A percentile compares a stretch with the other conserved stretches of the same genome.
Evolutionary conservation across 225 moss, liverwort and hornwort genomes (phyloP).

Genomic region (Rhytidiadelphus loreus): DNA sequence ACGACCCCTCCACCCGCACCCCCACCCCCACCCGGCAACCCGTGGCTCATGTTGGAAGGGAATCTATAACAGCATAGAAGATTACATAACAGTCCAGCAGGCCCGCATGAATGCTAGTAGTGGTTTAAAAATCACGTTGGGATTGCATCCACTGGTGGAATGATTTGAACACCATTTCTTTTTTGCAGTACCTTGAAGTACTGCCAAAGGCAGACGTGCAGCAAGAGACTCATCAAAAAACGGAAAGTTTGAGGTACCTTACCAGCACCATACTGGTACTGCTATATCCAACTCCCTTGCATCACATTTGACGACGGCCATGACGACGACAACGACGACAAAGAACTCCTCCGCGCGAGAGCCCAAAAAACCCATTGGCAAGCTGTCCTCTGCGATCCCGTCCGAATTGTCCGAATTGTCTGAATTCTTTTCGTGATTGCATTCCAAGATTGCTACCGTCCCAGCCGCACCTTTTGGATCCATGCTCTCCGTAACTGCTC

Average conservation of each 20-base stretch:
- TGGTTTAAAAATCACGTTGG: background rate
- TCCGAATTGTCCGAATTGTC: background rate
- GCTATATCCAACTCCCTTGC: background rate
- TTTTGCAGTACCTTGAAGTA: background rate
- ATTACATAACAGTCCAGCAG: background rate
- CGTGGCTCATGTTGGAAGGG: background rate
- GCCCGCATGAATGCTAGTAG: background rate
- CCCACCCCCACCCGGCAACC: too few species aligned
- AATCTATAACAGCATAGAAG: conserved; percentile 3
- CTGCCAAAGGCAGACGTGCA: background rate
- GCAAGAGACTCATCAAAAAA: background rate
- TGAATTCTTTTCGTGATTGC: background rate
- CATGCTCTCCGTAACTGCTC: background rate
- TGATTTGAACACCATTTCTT: background rate
- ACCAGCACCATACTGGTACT: background rate
- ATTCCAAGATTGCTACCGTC: background rate
- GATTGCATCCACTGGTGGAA: background rate
- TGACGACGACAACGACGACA: too few species aligned
- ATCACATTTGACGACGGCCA: background rate
- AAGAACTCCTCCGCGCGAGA: background rate
- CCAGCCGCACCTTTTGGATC: background rate
- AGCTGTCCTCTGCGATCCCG: background rate
- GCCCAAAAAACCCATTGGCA: too few species aligned
- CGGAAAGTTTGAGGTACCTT: background rate
- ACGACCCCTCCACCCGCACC: background rate